Evolutionary conservation across 129 eudicot species (phyloP), one percentile per base, ranked within the genome.

Genomic region (Gnaphalium uliginosum): DNA sequence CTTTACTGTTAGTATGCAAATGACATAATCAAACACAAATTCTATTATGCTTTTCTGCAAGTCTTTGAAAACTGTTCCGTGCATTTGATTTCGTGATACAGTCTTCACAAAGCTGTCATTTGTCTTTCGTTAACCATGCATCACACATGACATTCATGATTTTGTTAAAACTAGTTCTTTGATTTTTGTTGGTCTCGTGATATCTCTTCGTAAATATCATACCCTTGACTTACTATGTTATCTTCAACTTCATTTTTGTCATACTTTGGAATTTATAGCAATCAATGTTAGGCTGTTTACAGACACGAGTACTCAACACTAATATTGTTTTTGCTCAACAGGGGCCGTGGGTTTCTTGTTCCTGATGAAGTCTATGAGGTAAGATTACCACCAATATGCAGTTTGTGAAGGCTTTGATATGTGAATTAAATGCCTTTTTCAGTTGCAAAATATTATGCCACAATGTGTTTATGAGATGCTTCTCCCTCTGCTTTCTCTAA

Each of bases 301-400:
- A 3, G n/a, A 46, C n/a, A 46, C n/a, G 53, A 18, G 25, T 67
- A 37, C 74, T 74, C 24, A 77, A 61, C 32, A 18, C 73, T 78
- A 35, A 51, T 59, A 14, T 21, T 73, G 76, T 39, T 53, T 63
- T 71, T 83, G 48, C 66, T 78, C 60, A 24, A 64, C 69, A 92
- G 98, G 92, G 96, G 83, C 26, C 94, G 90, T 69, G 95, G 96
- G 72, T 90, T 78, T 86, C 96, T 93, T 84, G 84, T 77, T 83
- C 86, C 89, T 56, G 95, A 93, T 79, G 98, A 93, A 67, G 98
- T 87, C 46, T 88, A 89, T 27, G 85, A 93, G 92, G 98, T 88
- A 88, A 65, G 50, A 61, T 39, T 14, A 68, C 51, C 50, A 10
- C 56, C 33, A 25, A 8, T 25, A 19, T 41, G n/a, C 73, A 62